Base-by-base conservation (phyloP, 768 basidiomycete species). In the Russula vinacea region DNA sequence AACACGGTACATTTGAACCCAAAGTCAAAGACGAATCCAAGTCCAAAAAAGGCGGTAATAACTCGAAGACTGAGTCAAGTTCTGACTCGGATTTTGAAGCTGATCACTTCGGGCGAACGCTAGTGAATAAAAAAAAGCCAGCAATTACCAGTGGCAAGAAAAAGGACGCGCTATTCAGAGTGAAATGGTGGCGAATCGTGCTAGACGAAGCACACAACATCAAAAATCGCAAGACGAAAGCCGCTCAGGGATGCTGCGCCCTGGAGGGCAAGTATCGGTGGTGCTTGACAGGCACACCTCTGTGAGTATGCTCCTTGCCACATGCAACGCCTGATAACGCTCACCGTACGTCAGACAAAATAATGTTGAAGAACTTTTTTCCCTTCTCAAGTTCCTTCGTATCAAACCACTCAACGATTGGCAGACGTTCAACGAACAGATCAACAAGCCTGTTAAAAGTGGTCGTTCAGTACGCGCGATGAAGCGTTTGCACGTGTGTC, bases 171-270 rank as follows among this genome's bases (percentile, higher is more conserved):
- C 70, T 99, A 24, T 97, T 90, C 70, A 80, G 81, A 19, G 80
- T 92, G 29, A 86, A 86, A 68, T 98, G 92, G 89, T 89, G 84
- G 76, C 81, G 92, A 13, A 80, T 96, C 54, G 89, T 98, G 32
- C 82, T 98, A 91, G 94, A 97, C 71, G 94, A 97, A 71, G 94
- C 94, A 0, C 94, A 97, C 72, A 91, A 89, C 69, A 96, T 97
- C 78, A 96, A 95, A 79, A 93, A 94, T 70, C 80, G 84, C 56
- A 86, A 80, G 40, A 90, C 88, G 0, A 90, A 92, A 71, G 83
- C 83, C 35, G 85, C 92, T 2, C 78, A 86, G 42, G 93, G 91
- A 0, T 92, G 92, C 64, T 90, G 85, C 64, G 88, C 80, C 7
- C 78, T 96, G n/a, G 74, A 86, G 53, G 82, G 83, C 16, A 91